A percentile compares a stretch with the other conserved stretches of the same genome.
Conservation (phyloP, 352 stramenopile genomes). For the Thalassiosira pacifica region DNA sequence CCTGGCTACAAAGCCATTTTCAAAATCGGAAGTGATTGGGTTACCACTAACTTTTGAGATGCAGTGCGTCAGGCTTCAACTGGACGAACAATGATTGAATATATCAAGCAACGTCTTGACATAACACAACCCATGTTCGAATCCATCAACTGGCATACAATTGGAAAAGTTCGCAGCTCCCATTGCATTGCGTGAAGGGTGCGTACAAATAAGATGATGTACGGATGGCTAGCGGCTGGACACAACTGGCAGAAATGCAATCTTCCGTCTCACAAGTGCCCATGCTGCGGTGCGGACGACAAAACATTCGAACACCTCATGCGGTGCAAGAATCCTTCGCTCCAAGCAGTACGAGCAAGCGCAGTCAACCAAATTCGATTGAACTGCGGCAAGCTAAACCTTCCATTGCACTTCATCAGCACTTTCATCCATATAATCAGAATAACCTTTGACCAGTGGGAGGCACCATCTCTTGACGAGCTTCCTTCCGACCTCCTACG, state of each 20-base stretch:
- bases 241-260: constrained; percentile 29
- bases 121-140: not conserved
- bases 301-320: constrained; percentile 25
- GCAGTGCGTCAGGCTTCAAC: not conserved
- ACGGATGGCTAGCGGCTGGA: constrained; percentile 15
- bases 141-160: constrained; percentile 15
- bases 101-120: not conserved
- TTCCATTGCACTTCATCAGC: no score
- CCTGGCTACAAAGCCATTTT: constrained; percentile 25
- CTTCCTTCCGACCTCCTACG: not conserved
- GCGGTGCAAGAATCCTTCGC: not conserved
- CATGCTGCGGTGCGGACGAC: constrained; percentile 22
- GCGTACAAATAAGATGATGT: constrained; percentile 28
- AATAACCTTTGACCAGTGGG: not conserved
- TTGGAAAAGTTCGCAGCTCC: not conserved
- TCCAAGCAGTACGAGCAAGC: not conserved
- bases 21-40: constrained; percentile 13
- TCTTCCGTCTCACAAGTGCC: constrained; percentile 5
- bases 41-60: constrained; percentile 16
- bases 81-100: not conserved
- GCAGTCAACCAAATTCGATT: not conserved
- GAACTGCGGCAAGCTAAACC: not conserved
- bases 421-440: no score
- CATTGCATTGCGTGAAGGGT: not conserved
- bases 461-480: no score